A percentile compares a stretch with the other conserved stretches of the same genome.
phyloP scores from a whole-genome alignment of 768 basidiomycete genomes.

The Serendipita sp. region DNA sequence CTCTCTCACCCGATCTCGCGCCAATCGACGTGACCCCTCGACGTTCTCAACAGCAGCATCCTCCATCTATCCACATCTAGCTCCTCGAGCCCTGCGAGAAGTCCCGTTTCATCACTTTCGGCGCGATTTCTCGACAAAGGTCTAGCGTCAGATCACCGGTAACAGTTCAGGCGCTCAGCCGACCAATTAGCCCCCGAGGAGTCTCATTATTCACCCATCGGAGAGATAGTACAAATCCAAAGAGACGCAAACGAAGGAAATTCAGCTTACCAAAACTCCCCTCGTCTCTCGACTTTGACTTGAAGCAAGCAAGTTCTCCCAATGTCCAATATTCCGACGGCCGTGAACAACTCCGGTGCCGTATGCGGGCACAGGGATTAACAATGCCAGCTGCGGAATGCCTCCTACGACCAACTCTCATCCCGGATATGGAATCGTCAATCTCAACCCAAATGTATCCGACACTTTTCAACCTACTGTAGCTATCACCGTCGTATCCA shows the following conservation, averaged over 20 bases:
- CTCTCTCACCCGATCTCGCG: neutral
- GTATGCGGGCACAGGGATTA: too few species aligned
- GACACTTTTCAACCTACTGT: neutral
- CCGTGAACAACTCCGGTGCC: neutral
- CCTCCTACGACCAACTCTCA: too few species aligned
- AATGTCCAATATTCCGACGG: neutral
- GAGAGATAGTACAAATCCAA: neutral
- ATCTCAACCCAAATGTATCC: too few species aligned
- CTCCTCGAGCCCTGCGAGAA: neutral
- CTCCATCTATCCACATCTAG: neutral
- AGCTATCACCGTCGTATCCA: neutral
- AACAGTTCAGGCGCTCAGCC: conserved; percentile 1
- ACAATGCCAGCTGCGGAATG: too few species aligned
- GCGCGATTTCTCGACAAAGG: neutral
- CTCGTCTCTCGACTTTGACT: too few species aligned
- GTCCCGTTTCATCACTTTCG: neutral
- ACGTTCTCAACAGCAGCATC: neutral
- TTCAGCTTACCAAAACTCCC: too few species aligned
- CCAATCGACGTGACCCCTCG: neutral
- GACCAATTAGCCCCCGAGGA: neutral
- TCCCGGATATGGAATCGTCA: too few species aligned
- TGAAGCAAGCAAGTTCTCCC: neutral
- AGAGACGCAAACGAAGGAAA: neutral
- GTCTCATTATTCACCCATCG: neutral
- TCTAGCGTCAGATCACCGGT: neutral